Conservation (phyloP, 306 rosid genomes). For the Ochetophila trinervis region DNA sequence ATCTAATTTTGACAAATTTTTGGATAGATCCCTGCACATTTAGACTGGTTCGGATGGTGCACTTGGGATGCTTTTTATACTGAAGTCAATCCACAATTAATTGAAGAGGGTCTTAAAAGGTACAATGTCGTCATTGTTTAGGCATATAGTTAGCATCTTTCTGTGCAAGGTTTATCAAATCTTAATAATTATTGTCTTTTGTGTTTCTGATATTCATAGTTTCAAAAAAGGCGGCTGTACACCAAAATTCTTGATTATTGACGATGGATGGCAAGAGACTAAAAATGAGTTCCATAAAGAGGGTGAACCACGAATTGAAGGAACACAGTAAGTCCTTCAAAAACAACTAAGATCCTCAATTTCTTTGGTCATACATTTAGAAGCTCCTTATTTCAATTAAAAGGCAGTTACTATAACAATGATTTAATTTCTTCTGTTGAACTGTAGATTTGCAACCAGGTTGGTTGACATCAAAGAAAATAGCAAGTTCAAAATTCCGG, state of each 20-base stretch:
- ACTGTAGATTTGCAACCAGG: constrained; percentile 56
- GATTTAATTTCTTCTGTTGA: constrained; percentile 13
- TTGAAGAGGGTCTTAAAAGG: constrained; percentile 63
- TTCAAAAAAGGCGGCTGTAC: constrained; percentile 53
- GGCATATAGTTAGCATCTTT: constrained; percentile 2
- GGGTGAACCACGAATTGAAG: constrained; percentile 48
- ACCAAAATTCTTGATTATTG: constrained; percentile 62
- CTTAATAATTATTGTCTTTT: background rate
- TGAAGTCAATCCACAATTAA: constrained; percentile 55
- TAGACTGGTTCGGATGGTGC: constrained; percentile 89
- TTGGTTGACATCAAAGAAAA: constrained; percentile 59
- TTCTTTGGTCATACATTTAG: too few species aligned
- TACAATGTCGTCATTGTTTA: background rate
- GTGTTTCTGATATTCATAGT: constrained; percentile 24
- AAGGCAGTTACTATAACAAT: too few species aligned
- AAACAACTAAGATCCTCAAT: background rate
- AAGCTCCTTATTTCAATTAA: too few species aligned
- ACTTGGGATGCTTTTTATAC: constrained; percentile 81
- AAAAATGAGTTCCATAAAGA: constrained; percentile 46
- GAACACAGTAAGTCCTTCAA: constrained; percentile 48
- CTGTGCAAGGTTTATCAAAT: background rate
- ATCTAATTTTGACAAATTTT: background rate
- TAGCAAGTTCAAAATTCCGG: constrained; percentile 46
- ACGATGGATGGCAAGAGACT: constrained; percentile 75
- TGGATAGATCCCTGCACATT: constrained; percentile 38